Evolutionary conservation across 1,139 yeast species (phyloP), one percentile per base, ranked within the genome.

Genomic region (Saccharomycopsis phalli): DNA sequence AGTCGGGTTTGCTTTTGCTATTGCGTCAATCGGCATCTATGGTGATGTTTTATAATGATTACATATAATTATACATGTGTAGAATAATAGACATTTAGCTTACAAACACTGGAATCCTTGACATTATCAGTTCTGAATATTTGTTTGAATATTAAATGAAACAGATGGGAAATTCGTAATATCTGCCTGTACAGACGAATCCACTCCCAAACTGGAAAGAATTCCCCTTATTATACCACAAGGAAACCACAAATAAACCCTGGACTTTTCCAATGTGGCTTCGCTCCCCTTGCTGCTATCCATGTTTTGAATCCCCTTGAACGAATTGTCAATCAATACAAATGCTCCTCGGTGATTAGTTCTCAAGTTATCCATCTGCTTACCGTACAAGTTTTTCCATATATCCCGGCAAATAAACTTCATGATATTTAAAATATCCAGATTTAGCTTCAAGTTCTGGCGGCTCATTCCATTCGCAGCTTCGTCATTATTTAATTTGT

Each of bases 321-420:
- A 81, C 38, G 62, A 62, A 54, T 71, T 74, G 56, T 84, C 95
- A 13, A 82, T 75, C 40, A 84, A 64, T 27, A 84, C 93, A 59
- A 78, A 84, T 0, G 91, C 53, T 29, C 65, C 87, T 38, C 94
- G 63, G 57, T 91, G 97, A 57, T 91, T 91, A 1, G 98, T 91
- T 49, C 94, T 71, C 47, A 91, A 66, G 53, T 86, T 87, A 58
- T 87, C 95, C 68, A 91, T 84, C 59, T 83, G 96, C 58, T 87
- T 91, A 36, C 77, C 74, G 60, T 76, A 87, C 31, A 88, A 56
- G 39, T 71, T 62, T 51, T 74, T 76, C 97, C 97, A 88, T 28
- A 88, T 81, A 52, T 91, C 96, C 38, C 94, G 73, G 59, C 97
- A 87, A 2, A 88, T 74, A 54, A 86, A 87, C 60, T 88, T 88